These are phyloP conservation scores for Hura crepitans DNA, from an alignment of 441 rosid genomes.

Conservation along the genomic window DNA sequence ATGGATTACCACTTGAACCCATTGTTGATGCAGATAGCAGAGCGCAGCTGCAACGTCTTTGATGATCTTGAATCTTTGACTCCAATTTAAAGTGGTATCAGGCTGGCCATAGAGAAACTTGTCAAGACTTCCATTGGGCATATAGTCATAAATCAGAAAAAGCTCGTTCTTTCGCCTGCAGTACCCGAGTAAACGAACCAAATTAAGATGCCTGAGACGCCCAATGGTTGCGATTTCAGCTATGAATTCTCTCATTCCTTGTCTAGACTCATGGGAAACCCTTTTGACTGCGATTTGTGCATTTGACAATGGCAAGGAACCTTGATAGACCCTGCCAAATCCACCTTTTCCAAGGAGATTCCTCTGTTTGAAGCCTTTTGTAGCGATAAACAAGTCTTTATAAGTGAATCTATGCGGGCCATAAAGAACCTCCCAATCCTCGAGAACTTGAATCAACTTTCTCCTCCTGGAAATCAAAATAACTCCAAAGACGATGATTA, in stretches of 20 bases:
- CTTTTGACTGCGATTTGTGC: slow-evolving; percentile 33
- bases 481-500: slow-evolving; percentile 10
- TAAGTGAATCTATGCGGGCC: slow-evolving; percentile 33
- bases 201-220: slow-evolving; percentile 36
- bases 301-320: slow-evolving; percentile 26
- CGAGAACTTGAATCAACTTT: slow-evolving; percentile 19
- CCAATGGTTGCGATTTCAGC: too few relatives aligned
- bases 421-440: slow-evolving; percentile 38
- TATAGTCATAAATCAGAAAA: too few relatives aligned
- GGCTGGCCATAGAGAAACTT: slow-evolving; percentile 27
- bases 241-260: too few relatives aligned
- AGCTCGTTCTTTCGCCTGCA: slow-evolving; percentile 30
- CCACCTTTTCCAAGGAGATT: slow-evolving; percentile 35
- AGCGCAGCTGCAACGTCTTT: slow-evolving; percentile 33
- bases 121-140: slow-evolving; percentile 41
- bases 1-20: slow-evolving; percentile 41
- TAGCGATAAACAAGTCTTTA: too few relatives aligned
- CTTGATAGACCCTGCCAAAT: slow-evolving; percentile 35
- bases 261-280: slow-evolving; percentile 26
- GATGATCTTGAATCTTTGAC: too few relatives aligned
- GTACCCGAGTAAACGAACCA: slow-evolving; percentile 38
- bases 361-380: slow-evolving; percentile 32
- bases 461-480: slow-evolving; percentile 13
- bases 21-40: slow-evolving; percentile 37
- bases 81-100: slow-evolving; percentile 12